Percentiles rank a stretch among this genome's conserved stretches.
Conservation (phyloP, 2,329 filamentous ascomycete genomes). For the Beauveria rudraprayagi region DNA sequence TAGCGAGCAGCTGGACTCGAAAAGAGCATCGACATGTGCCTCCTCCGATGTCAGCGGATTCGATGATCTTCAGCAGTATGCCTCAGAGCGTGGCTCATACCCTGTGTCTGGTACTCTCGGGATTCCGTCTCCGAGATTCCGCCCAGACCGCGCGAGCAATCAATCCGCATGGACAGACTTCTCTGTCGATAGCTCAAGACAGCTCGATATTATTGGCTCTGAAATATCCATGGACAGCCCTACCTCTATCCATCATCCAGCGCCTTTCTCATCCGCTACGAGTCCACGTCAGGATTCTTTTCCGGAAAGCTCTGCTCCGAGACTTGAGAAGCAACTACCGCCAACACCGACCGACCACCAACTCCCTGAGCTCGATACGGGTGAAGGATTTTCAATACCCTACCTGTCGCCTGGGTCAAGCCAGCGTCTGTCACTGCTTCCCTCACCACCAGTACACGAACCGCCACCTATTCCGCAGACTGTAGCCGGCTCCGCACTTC, state of each 20-base stretch:
- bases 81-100: constrained; percentile 20
- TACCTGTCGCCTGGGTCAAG: constrained; percentile 31
- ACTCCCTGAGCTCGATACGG: constrained; percentile 44
- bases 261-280: neutral
- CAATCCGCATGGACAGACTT: constrained; percentile 55
- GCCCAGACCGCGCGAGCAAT: constrained; percentile 42
- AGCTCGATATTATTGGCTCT: constrained; percentile 7
- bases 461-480: constrained; percentile 41
- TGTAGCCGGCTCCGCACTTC: constrained; percentile 25
- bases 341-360: constrained; percentile 27
- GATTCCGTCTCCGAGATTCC: constrained; percentile 37
- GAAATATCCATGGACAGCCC: constrained; percentile 3
- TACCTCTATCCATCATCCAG: neutral
- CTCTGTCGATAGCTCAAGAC: constrained; percentile 45
- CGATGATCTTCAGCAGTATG: constrained; percentile 21
- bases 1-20: constrained; percentile 24
- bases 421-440: constrained; percentile 23
- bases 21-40: constrained; percentile 32
- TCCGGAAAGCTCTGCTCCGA: neutral
- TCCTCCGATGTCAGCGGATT: constrained; percentile 27
- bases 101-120: constrained; percentile 35
- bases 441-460: constrained; percentile 42
- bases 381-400: constrained; percentile 41
- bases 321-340: constrained; percentile 19
- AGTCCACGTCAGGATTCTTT: constrained; percentile 3